A percentile compares a stretch with the other conserved stretches of the same genome.
Evolutionary conservation across 164 flowering plant species (phyloP).

Genomic region (Piper betle): DNA sequence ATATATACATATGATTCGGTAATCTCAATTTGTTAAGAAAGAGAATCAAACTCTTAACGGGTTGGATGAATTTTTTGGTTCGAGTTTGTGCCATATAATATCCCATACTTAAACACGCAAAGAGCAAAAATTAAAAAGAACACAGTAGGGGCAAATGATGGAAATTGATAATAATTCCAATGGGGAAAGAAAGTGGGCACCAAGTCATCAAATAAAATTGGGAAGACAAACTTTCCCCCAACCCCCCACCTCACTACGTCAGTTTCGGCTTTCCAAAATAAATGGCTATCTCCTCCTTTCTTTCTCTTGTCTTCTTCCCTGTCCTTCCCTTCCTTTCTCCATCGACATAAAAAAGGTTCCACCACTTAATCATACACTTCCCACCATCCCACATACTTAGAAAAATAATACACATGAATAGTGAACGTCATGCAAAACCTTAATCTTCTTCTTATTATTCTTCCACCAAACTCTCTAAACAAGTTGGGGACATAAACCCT

Average conservation of each 20-base stretch:
- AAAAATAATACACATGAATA: too few relatives aligned
- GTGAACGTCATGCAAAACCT: neutral
- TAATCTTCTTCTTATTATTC: neutral
- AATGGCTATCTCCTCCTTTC: neutral
- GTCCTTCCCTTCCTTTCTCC: neutral
- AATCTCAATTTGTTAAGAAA: too few relatives aligned
- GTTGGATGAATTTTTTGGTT: neutral
- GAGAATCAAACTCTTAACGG: neutral
- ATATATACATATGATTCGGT: too few relatives aligned
- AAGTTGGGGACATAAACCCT: neutral
- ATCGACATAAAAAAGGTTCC: conserved; percentile 3
- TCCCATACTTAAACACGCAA: too few relatives aligned
- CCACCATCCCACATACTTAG: neutral
- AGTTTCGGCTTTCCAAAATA: neutral
- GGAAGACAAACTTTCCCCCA: conserved; percentile 1
- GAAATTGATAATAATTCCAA: neutral
- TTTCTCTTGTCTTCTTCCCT: neutral
- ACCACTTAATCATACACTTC: neutral
- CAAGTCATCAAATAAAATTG: conserved; percentile 4
- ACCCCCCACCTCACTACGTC: conserved; percentile 4
- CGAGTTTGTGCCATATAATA: too few relatives aligned
- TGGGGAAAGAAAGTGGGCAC: neutral
- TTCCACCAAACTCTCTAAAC: too few relatives aligned
- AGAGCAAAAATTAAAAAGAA: neutral
- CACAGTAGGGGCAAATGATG: neutral